These are phyloP conservation scores for Apiospora koreana DNA, from an alignment of 2,329 filamentous ascomycete species.

Conservation along the genomic window DNA sequence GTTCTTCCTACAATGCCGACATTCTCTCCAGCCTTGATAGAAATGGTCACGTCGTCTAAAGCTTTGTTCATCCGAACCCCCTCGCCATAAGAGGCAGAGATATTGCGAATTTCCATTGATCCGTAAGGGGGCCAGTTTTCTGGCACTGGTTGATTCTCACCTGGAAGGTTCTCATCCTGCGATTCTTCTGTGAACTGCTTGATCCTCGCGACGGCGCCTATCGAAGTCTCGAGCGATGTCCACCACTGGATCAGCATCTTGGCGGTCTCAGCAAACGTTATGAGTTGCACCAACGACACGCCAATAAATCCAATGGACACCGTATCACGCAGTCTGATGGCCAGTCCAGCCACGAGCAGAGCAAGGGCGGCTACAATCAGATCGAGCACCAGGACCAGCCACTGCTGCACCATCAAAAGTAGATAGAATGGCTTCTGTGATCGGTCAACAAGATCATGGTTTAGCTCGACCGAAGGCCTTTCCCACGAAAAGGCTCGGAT, in stretches of 20 bases:
- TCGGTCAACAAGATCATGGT: conserved; percentile 31
- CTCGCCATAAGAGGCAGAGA: conserved; percentile 28
- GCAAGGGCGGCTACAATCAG: conserved; percentile 23
- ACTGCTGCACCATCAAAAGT: conserved; percentile 48
- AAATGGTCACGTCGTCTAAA: conserved; percentile 6
- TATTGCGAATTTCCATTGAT: conserved; percentile 23
- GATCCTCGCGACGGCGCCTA: conserved; percentile 32
- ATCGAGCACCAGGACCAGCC: conserved; percentile 21
- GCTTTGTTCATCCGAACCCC: conserved; percentile 11
- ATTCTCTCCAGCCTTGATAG: background rate
- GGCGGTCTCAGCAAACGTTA: conserved; percentile 29
- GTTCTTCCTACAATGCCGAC: conserved; percentile 10
- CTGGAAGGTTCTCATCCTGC: conserved; percentile 24
- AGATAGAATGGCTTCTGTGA: conserved; percentile 49
- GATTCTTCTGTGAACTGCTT: conserved; percentile 28
- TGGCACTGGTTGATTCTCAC: conserved; percentile 26
- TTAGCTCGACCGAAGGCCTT: conserved; percentile 32
- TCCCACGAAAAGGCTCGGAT: conserved; percentile 50
- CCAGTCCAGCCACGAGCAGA: conserved; percentile 24
- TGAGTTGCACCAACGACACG: conserved; percentile 34
- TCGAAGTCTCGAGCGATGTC: conserved; percentile 33
- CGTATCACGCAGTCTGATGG: conserved; percentile 23
- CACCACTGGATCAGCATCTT: conserved; percentile 22
- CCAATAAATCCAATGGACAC: conserved; percentile 30
- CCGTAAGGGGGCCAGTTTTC: conserved; percentile 30